Evolutionary conservation across 2,329 filamentous ascomycete species (phyloP).

Genomic region (Epicoccum sorghinum): DNA sequence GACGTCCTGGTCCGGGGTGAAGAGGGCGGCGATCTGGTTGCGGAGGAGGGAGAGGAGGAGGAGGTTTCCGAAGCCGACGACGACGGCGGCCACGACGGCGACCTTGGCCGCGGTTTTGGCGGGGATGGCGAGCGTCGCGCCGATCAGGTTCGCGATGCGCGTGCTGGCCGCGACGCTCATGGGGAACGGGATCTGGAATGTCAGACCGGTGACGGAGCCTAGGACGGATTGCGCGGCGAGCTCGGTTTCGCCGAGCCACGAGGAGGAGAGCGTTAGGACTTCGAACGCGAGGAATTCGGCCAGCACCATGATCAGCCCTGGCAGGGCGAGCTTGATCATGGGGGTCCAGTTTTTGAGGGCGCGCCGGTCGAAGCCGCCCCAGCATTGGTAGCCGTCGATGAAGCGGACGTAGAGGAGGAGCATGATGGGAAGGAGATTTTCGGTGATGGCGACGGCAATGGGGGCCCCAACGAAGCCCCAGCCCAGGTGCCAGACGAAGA

Average conservation of each 20-base stretch:
- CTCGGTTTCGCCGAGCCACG: slow-evolving; percentile 77
- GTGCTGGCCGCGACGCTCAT: slow-evolving; percentile 88
- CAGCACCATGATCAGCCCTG: slow-evolving; percentile 91
- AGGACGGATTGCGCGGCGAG: slow-evolving; percentile 90
- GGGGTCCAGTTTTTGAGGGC: slow-evolving; percentile 77
- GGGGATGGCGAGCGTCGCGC: slow-evolving; percentile 79
- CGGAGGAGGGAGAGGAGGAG: slow-evolving; percentile 71
- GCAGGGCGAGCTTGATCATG: slow-evolving; percentile 86
- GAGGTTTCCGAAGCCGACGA: slow-evolving; percentile 82
- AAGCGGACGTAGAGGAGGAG: slow-evolving; percentile 77
- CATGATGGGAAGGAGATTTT: slow-evolving; percentile 75
- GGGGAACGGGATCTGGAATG: slow-evolving; percentile 91
- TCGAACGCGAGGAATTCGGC: slow-evolving; percentile 95
- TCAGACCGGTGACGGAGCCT: slow-evolving; percentile 76
- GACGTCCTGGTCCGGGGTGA: slow-evolving; percentile 71
- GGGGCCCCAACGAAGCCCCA: slow-evolving; percentile 76
- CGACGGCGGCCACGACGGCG: slow-evolving; percentile 67
- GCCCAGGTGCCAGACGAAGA: slow-evolving; percentile 70
- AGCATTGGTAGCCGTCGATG: slow-evolving; percentile 75
- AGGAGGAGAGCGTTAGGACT: slow-evolving; percentile 81
- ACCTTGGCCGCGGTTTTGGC: slow-evolving; percentile 83
- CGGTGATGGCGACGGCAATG: slow-evolving; percentile 75
- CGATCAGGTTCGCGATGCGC: slow-evolving; percentile 89
- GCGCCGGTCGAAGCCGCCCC: slow-evolving; percentile 76
- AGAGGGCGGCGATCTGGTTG: slow-evolving; percentile 75